Evolutionary conservation across 2,329 filamentous ascomycete genomes (phyloP), one percentile per base, ranked within the genome.

Genomic region (Amphichorda felina): DNA sequence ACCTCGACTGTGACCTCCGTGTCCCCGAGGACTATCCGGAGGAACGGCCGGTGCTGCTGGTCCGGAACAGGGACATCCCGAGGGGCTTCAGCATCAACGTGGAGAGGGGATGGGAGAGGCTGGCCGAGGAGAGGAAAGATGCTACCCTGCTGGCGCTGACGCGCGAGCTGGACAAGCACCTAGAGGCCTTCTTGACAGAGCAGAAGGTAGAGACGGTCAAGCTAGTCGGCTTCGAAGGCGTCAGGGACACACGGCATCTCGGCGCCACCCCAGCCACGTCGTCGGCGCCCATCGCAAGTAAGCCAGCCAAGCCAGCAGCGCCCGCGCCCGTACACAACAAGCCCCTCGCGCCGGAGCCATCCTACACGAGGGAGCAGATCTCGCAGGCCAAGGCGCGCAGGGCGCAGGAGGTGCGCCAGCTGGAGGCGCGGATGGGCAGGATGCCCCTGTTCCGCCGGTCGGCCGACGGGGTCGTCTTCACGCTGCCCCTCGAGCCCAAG

Each of bases 41-140:
- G 27, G 55, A 58, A 29, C 60, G 59, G 19, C 76, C 83, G 26
- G 61, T 59, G 13, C 60, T 91, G 36, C 67, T 66, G 14, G 72
- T 89, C 34, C 66, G 56, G 40, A 87, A 88, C 49, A 69, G 71
- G 42, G 77, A 68, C 44, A 83, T 86, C 46, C 79, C 77, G 3
- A 64, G 77, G 41, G 79, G 76, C 2, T 88, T 82, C 50, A 71
- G 79, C 47, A 71, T 83, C 54, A 89, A 88, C 55, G 72, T 91
- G 26, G 82, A 87, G 51, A 68, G 64, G 43, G 83, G 82, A 8
- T 91, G 85, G 61, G 72, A 79, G 40, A 64, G 59, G 27, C 65
- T 89, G 34, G 73, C 74, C 1, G 55, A 67, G 28, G 69, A 72
- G 30, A 64, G 69, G 29, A 60, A 60, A 4, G 67, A 59, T 5